Percentiles rank a stretch among this genome's conserved stretches.
phyloP scores from a whole-genome alignment of 2,329 filamentous ascomycete genomes.

The Fonsecaea monophora region DNA sequence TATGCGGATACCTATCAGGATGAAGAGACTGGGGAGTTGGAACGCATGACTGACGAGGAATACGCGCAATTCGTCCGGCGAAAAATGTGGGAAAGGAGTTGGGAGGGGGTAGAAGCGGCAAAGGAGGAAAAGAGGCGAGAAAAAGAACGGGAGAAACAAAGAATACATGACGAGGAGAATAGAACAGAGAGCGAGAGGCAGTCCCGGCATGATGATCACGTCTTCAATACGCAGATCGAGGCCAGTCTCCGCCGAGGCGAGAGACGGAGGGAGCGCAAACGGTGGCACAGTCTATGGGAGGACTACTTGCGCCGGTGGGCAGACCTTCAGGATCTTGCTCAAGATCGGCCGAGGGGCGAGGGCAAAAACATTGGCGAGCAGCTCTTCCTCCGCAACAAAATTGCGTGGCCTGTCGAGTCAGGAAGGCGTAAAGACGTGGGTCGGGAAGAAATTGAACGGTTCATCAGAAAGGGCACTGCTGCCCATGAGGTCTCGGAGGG shows the following conservation, averaged over 20 bases:
- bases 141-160: constrained; percentile 56
- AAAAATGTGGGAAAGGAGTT: constrained; percentile 95
- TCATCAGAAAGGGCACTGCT: constrained; percentile 62
- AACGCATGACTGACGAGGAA: constrained; percentile 90
- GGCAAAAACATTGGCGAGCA: constrained; percentile 27
- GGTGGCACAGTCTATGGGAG: constrained; percentile 67
- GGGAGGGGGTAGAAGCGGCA: constrained; percentile 82
- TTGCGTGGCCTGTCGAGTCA: constrained; percentile 77
- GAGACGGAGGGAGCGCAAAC: constrained; percentile 63
- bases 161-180: constrained; percentile 45
- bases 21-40: constrained; percentile 65
- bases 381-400: constrained; percentile 50
- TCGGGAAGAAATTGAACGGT: constrained; percentile 68
- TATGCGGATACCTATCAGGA: constrained; percentile 65
- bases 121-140: constrained; percentile 66
- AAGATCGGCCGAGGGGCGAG: constrained; percentile 25
- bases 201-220: constrained; percentile 37
- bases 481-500: constrained; percentile 30
- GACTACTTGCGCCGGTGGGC: constrained; percentile 72
- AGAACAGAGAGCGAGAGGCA: constrained; percentile 5
- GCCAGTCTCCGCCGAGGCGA: constrained; percentile 71
- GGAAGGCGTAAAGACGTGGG: constrained; percentile 64
- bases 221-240: constrained; percentile 70
- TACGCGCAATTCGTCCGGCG: constrained; percentile 84
- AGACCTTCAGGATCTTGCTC: constrained; percentile 46